Conservation (phyloP, 164 flowering plant species). For the Chimonanthus salicifolius region DNA sequence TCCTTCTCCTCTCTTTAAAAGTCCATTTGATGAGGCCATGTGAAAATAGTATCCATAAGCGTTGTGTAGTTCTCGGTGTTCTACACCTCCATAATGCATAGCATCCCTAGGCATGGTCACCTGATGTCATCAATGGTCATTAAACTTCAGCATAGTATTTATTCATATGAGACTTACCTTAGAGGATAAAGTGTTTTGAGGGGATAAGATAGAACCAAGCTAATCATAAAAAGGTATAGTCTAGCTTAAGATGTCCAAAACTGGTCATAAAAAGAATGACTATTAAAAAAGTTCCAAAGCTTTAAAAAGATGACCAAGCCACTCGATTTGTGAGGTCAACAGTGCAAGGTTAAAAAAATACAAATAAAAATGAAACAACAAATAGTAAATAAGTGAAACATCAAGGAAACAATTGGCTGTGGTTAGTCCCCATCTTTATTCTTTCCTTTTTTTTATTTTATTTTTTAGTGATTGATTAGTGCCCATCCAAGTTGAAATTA, state of each 20-base stretch:
- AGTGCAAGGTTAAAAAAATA: too few species aligned
- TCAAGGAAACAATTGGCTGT: too few species aligned
- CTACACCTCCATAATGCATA: conserved; percentile 75
- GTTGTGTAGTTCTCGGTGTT: conserved; percentile 95
- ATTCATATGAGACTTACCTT: not conserved
- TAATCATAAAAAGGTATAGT: not conserved
- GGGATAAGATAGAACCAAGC: not conserved
- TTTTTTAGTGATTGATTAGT: too few species aligned
- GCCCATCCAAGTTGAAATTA: too few species aligned
- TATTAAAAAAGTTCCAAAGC: too few species aligned
- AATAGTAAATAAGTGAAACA: too few species aligned
- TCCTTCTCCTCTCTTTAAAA: conserved; percentile 76
- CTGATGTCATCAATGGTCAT: conserved; percentile 30
- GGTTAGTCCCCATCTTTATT: too few species aligned
- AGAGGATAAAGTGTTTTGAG: not conserved
- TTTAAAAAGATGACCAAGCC: not conserved
- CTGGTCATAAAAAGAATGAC: not conserved
- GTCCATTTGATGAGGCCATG: conserved; percentile 90
- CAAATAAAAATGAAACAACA: too few species aligned
- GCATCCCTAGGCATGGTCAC: conserved; percentile 99
- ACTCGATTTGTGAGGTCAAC: not conserved
- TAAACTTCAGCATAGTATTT: not conserved
- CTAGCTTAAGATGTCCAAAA: not conserved
- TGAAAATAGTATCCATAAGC: conserved; percentile 94
- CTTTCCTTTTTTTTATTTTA: too few species aligned